A percentile compares a stretch with the other conserved stretches of the same genome.
phyloP scores from a whole-genome alignment of 2,329 filamentous ascomycete genomes.

The Penicillium sp. region DNA sequence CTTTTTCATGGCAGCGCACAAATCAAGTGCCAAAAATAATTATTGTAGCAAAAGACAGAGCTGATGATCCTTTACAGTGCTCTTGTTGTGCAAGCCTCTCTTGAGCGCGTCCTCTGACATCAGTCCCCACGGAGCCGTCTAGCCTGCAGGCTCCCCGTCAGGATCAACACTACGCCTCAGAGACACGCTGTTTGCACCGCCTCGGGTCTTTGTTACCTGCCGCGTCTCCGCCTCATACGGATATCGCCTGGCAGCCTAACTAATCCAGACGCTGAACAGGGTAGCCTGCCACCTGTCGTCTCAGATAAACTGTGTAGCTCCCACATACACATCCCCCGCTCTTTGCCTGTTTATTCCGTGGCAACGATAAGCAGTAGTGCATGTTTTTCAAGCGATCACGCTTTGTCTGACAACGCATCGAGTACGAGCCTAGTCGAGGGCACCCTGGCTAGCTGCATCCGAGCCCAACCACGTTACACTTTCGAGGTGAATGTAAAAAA shows the following conservation, averaged over 20 bases:
- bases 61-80: conserved; percentile 32
- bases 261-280: conserved; percentile 25
- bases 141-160: conserved; percentile 21
- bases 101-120: conserved; percentile 34
- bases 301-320: conserved; percentile 30
- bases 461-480: conserved; percentile 52
- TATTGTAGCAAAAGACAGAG: conserved; percentile 26
- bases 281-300: conserved; percentile 29
- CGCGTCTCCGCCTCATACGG: conserved; percentile 24
- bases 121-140: conserved; percentile 27
- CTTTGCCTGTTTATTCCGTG: conserved; percentile 25
- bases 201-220: conserved; percentile 29
- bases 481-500: conserved; percentile 35
- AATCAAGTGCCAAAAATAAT: conserved; percentile 23
- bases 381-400: conserved; percentile 34
- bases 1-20: conserved; percentile 35
- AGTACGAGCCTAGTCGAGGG: conserved; percentile 38
- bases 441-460: conserved; percentile 48
- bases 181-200: conserved; percentile 35
- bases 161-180: conserved; percentile 22
- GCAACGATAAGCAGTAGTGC: conserved; percentile 35
- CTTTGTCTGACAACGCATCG: conserved; percentile 51
- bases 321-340: conserved; percentile 5
- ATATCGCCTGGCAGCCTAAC: conserved; percentile 33
- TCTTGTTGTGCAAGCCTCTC: conserved; percentile 28